phyloP scores from a whole-genome alignment of 305 asterid species.

The Fraxinus baroniana region DNA sequence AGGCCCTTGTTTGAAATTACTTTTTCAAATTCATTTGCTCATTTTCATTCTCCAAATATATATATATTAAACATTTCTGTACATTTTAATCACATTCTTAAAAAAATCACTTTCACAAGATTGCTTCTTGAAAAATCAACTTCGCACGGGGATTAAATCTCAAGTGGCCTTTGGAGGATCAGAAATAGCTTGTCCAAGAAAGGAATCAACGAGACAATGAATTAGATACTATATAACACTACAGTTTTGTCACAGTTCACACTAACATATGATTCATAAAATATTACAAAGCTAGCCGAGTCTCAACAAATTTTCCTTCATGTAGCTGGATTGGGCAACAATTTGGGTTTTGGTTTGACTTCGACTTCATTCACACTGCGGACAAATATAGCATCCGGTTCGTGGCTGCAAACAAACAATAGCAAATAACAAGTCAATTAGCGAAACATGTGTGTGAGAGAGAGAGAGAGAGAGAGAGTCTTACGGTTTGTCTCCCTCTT shows the following conservation, averaged over 20 bases:
- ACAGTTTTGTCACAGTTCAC: not conserved
- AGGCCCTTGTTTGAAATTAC: no score
- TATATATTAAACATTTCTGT: no score
- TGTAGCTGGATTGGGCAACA: slow-evolving; percentile 55
- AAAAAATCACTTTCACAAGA: not conserved
- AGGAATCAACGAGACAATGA: slow-evolving; percentile 38
- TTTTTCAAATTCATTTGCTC: no score
- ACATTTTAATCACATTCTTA: not conserved
- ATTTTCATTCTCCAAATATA: no score
- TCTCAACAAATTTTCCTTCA: slow-evolving; percentile 26
- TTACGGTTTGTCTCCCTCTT: slow-evolving; percentile 90
- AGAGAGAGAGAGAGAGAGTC: slow-evolving; percentile 20
- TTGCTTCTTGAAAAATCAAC: not conserved
- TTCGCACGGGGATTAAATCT: not conserved
- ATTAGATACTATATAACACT: not conserved
- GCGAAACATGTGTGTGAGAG: not conserved
- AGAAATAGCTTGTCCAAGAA: not conserved
- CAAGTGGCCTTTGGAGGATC: not conserved
- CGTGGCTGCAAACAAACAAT: slow-evolving; percentile 54
- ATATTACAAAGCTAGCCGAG: not conserved
- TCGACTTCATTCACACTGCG: slow-evolving; percentile 92
- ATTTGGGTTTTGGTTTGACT: slow-evolving; percentile 91
- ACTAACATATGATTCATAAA: not conserved
- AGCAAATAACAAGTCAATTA: not conserved
- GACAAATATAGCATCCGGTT: slow-evolving; percentile 75